Evolutionary conservation across 179 eudicot genomes (phyloP).

Genomic region (Vitellaria paradoxa): DNA sequence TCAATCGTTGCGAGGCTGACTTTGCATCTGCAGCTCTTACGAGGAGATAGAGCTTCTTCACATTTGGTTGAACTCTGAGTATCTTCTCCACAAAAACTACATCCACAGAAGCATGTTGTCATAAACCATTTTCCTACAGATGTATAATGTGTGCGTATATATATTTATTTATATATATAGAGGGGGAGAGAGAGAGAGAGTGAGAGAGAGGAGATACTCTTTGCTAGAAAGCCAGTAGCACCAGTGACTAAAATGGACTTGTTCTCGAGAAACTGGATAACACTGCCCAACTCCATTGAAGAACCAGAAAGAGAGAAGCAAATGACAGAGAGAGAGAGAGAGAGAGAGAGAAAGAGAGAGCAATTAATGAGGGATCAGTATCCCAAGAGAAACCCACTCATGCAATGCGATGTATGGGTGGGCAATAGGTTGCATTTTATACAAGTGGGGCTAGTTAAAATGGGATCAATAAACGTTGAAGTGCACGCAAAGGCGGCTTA

Average conservation of each 20-base stretch:
- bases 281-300: conserved; percentile 53
- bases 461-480: too few relatives aligned
- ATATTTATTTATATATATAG: neutral
- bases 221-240: conserved; percentile 83
- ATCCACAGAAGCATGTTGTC: neutral
- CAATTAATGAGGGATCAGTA: too few relatives aligned
- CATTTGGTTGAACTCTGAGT: conserved; percentile 80
- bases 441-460: too few relatives aligned
- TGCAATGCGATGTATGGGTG: too few relatives aligned
- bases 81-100: conserved; percentile 77
- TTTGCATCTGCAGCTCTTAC: conserved; percentile 66
- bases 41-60: conserved; percentile 78
- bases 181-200: neutral
- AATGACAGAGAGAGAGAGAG: neutral
- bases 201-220: conserved; percentile 41
- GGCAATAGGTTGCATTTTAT: too few relatives aligned
- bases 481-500: too few relatives aligned
- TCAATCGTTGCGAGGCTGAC: conserved; percentile 60
- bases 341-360: neutral
- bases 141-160: neutral
- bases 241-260: conserved; percentile 75
- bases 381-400: too few relatives aligned
- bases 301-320: neutral
- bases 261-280: conserved; percentile 62
- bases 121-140: neutral